Evolutionary conservation across 2,329 filamentous ascomycete species (phyloP).

Genomic region (Sporothrix brasiliensis): DNA sequence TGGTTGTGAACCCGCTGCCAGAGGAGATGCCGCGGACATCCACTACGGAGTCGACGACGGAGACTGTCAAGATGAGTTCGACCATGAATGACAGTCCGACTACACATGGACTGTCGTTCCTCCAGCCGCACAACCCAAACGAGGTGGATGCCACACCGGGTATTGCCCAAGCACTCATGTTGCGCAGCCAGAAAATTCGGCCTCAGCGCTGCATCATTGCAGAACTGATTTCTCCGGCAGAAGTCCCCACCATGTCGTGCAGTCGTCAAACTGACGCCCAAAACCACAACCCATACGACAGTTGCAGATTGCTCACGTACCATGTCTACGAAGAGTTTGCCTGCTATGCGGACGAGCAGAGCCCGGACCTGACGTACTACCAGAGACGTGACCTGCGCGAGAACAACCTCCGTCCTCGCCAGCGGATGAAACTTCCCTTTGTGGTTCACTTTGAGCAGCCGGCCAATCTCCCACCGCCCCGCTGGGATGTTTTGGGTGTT

Average conservation of each 20-base stretch:
- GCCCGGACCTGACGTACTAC: background rate
- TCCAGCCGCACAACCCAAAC: background rate
- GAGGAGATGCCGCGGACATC: background rate
- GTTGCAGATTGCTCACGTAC: background rate
- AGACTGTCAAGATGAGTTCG: background rate
- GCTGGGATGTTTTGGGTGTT: conserved; percentile 22
- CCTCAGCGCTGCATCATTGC: conserved; percentile 6
- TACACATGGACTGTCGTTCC: background rate
- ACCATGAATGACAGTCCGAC: background rate
- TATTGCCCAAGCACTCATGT: background rate
- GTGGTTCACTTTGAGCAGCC: conserved; percentile 12
- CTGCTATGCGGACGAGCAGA: conserved; percentile 4
- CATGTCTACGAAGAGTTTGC: conserved; percentile 23
- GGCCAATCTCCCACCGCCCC: background rate
- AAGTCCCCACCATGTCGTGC: background rate
- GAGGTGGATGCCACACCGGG: background rate
- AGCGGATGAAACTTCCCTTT: conserved; percentile 11
- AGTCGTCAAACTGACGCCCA: background rate
- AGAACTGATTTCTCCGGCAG: background rate
- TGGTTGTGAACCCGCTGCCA: background rate
- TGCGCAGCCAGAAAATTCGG: background rate
- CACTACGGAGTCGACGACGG: background rate
- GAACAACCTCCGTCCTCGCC: background rate
- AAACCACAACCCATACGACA: background rate
- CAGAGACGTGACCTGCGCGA: background rate